Evolutionary conservation across 148 eudicot genomes (phyloP), one percentile per base, ranked within the genome.

Genomic region (Rhododendron henanense): DNA sequence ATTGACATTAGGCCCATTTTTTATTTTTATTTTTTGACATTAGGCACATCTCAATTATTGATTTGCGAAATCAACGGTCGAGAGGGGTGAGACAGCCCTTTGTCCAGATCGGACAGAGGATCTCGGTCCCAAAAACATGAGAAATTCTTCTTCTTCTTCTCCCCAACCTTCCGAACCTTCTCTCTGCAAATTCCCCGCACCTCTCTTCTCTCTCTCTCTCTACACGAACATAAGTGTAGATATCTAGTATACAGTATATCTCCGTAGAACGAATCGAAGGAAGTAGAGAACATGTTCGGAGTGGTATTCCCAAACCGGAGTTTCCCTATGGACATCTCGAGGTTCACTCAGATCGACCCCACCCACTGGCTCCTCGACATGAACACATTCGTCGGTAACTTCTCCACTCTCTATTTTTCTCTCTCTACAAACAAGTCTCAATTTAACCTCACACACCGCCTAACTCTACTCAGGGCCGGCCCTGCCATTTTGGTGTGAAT

Each of bases 251-350:
- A 33, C 7, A 73, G 39, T 33, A 33, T 73, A 73, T 73, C 16
- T 75, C 6, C 37, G 11, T 28, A 9, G 74, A 85, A 71, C 28
- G 51, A 41, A 78, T n/a, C 61, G 15, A 61, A 59, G 23, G 51
- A 44, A 31, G 1, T 3, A 39, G 10, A 86, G 39, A 31, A n/a
- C 1, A 95, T 96, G 99, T 96, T 95, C 59, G 99, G 98, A 21
- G 99, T 95, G n/a, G 91, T 96, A 5, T 96, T 96, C 88, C 99
- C 99, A 1, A 95, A 96, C 74, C 93, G 97, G 63, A 96, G 99
- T 87, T 96, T 95, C 83, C 99, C 99, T 0, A 91, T 96, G 85
- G 99, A 96, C 88, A 92, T 96, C 85, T 93, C 99, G n/a, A n/a
- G n/a, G n/a, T n/a, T n/a, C 31, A 28, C 31, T 28, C 31, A 28